A percentile compares a stretch with the other conserved stretches of the same genome.
phyloP scores from a whole-genome alignment of 1,284 basidiomycete genomes.

The Cystobasidium sp. region DNA sequence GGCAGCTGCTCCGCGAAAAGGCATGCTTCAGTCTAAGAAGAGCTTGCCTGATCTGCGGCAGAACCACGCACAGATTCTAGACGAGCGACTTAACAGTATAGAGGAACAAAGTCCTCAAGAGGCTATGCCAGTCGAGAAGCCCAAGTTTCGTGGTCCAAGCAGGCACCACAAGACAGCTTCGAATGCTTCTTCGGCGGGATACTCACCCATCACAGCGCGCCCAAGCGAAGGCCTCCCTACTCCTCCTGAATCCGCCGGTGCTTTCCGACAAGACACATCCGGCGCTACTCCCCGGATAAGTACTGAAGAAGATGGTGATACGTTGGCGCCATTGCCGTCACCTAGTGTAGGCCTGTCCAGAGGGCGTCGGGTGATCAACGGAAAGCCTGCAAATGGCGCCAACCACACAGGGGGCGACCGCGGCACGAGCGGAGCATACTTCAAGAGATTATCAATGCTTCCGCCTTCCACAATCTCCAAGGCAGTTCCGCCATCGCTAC shows the following conservation, averaged over 20 bases:
- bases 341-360: conserved; percentile 7
- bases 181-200: conserved; percentile 11
- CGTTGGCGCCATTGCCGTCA: conserved; percentile 17
- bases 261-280: conserved; percentile 11
- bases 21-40: conserved; percentile 65
- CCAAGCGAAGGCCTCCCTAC: conserved; percentile 14
- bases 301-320: conserved; percentile 24
- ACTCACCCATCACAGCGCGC: conserved; percentile 26
- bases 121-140: neutral
- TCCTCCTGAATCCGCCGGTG: conserved; percentile 23
- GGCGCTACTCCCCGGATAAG: neutral
- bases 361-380: conserved; percentile 1
- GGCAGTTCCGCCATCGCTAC: conserved; percentile 73
- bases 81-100: conserved; percentile 48
- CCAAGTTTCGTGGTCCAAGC: neutral
- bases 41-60: conserved; percentile 84
- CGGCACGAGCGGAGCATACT: conserved; percentile 79
- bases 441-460: conserved; percentile 77
- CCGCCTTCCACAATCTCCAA: conserved; percentile 70
- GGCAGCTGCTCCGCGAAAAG: conserved; percentile 52
- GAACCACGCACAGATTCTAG: conserved; percentile 58
- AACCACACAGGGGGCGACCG: conserved; percentile 61
- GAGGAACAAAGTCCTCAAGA: conserved; percentile 2
- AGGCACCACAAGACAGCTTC: conserved; percentile 19
- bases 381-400: neutral